Percentiles rank a stretch among this genome's conserved stretches.
Conservation (phyloP, 2,329 filamentous ascomycete genomes). For the Penicillium sp. region DNA sequence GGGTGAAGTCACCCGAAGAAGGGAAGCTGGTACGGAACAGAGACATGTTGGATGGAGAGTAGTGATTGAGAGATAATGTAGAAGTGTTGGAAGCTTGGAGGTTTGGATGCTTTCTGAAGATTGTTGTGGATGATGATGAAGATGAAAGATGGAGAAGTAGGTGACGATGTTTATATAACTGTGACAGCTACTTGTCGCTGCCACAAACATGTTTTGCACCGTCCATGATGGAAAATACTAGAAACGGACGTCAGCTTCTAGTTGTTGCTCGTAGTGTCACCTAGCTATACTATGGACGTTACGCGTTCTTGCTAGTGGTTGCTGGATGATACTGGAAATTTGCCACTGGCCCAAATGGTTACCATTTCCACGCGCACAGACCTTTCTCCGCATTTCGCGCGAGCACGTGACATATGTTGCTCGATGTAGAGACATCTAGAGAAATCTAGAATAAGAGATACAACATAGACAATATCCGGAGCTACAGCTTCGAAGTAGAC, state of each 20-base stretch:
- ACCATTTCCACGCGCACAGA: slow-evolving; percentile 2
- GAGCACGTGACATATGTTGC: slow-evolving; percentile 21
- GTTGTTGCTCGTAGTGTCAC: background rate
- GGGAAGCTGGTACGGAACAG: slow-evolving; percentile 29
- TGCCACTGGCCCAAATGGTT: background rate
- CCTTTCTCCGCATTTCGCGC: slow-evolving; percentile 23
- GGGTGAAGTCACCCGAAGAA: slow-evolving; percentile 35
- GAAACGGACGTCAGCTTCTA: background rate
- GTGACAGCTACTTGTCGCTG: background rate
- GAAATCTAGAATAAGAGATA: too few relatives aligned
- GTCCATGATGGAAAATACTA: background rate
- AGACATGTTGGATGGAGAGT: slow-evolving; percentile 28
- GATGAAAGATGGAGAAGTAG: background rate
- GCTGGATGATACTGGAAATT: background rate
- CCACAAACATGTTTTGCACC: background rate
- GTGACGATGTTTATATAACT: slow-evolving; percentile 19
- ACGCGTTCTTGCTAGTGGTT: background rate
- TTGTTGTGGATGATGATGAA: background rate
- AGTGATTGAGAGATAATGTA: background rate
- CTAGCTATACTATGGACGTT: too few relatives aligned
- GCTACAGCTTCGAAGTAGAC: too few relatives aligned
- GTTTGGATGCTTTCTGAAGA: background rate
- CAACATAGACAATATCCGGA: too few relatives aligned
- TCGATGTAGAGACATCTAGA: too few relatives aligned
- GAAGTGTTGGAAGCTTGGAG: background rate